phyloP scores from a whole-genome alignment of 2,329 filamentous ascomycete species.

The Mycosphaerelloides madeirae region DNA sequence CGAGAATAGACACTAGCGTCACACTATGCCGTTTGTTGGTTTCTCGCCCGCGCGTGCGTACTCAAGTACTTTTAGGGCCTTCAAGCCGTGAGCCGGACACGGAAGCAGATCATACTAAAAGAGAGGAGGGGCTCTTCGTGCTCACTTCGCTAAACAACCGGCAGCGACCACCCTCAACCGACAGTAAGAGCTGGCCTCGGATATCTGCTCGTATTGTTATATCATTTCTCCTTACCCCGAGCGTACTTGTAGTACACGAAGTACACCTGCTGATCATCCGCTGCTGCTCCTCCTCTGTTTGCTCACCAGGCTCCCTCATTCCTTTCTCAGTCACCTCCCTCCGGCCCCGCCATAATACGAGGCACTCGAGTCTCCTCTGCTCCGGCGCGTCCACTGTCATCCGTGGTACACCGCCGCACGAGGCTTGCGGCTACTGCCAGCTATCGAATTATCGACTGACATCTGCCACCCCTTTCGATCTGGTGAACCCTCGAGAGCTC shows the following conservation, averaged over 20 bases:
- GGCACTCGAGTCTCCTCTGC: not conserved
- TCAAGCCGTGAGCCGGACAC: no score
- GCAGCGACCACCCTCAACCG: no score
- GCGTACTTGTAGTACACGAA: not conserved
- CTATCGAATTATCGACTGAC: not conserved
- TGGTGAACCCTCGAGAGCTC: slow-evolving; percentile 1
- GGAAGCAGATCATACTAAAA: no score
- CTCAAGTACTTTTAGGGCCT: no score
- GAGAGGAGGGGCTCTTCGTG: no score
- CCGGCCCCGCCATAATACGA: slow-evolving; percentile 4
- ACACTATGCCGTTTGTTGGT: no score
- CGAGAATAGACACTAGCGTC: no score
- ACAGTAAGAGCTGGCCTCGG: slow-evolving; percentile 1
- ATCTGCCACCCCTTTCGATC: not conserved
- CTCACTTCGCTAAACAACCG: no score
- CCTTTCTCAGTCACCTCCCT: slow-evolving; percentile 2
- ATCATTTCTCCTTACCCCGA: no score
- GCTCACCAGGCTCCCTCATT: slow-evolving; percentile 2
- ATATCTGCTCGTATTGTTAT: not conserved
- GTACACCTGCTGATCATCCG: slow-evolving; percentile 2
- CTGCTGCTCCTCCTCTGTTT: not conserved
- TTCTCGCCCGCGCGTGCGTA: no score
- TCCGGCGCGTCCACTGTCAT: not conserved
- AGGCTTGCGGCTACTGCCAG: not conserved
- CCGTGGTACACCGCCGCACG: slow-evolving; percentile 6